Evolutionary conservation across 2,329 filamentous ascomycete species (phyloP), one percentile per base, ranked within the genome.

Genomic region (Alternaria consortialis): DNA sequence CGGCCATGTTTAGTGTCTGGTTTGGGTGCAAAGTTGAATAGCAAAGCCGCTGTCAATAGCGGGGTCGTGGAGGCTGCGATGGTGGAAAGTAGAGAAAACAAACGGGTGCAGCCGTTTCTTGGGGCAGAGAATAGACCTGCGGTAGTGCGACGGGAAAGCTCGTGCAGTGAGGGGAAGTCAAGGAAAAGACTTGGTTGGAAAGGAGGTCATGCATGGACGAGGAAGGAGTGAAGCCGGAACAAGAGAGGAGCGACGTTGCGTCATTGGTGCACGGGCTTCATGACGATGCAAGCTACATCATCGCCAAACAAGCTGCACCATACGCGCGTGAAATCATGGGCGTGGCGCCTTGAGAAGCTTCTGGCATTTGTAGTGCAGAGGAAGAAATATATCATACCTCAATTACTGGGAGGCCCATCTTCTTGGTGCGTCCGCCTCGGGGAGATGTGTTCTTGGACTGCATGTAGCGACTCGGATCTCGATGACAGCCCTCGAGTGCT

Each of bases 1-100:
- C 87, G 73, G 86, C 88, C 87, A 89, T 89, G 62, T 63, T 70
- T 68, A 70, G 69, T 67, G 20, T 56, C 29, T 58, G 61, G 34
- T 52, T 25, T 13, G 46, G 40, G n/a, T 17, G 37, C n/a, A 27
- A 37, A 56, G 40, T 31, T 47, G 40, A 65, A 55, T 59, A 42
- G 59, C 48, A 61, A 63, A 63, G 68, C 65, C 55, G 69, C 39
- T 40, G 53, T 43, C 53, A 43, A 60, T 62, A 55, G 65, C 60
- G 66, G 69, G 65, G 66, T 69, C 65, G 65, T 50, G 50, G 53
- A 56, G 68, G 63, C 60, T 43, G 64, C 48, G 64, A 53, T 56
- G 53, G 50, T 53, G 36, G 12, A 55, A 44, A 29, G 27, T 12
- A 32, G 55, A 29, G 43, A 46, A 58, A 59, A 32, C 36, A 60